These are phyloP conservation scores for Gardenia jasminoides DNA, from an alignment of 257 asterid species.

Conservation along the genomic window DNA sequence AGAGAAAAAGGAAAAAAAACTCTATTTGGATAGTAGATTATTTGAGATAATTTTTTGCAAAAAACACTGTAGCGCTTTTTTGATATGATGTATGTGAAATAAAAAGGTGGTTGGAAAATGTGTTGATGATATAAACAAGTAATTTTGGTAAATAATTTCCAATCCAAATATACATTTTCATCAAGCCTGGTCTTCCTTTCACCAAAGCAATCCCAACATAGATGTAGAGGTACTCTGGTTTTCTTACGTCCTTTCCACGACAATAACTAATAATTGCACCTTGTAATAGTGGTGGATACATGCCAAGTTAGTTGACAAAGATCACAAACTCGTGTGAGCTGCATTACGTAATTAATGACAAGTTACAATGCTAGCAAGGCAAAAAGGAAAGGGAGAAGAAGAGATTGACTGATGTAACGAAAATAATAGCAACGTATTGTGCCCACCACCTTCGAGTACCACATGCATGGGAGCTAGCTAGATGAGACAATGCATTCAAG, in stretches of 20 bases:
- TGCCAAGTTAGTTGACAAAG: slow-evolving; percentile 4
- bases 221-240: background rate
- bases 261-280: slow-evolving; percentile 10
- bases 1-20: too few species aligned
- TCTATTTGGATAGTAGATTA: too few species aligned
- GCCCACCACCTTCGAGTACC: slow-evolving; percentile 8
- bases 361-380: background rate
- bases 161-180: background rate
- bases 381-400: background rate
- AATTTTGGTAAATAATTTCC: too few species aligned
- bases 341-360: background rate
- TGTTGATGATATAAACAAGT: background rate
- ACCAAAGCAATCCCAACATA: slow-evolving; percentile 5
- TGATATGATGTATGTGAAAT: too few species aligned
- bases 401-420: slow-evolving; percentile 15
- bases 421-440: background rate
- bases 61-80: too few species aligned
- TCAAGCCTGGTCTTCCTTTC: background rate
- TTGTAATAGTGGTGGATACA: background rate
- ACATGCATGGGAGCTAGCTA: slow-evolving; percentile 4
- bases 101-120: background rate
- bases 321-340: background rate
- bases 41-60: too few species aligned
- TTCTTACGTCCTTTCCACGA: background rate
- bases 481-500: background rate